Conservation (phyloP, 352 stramenopile species). For the Phytophthora melonis region DNA sequence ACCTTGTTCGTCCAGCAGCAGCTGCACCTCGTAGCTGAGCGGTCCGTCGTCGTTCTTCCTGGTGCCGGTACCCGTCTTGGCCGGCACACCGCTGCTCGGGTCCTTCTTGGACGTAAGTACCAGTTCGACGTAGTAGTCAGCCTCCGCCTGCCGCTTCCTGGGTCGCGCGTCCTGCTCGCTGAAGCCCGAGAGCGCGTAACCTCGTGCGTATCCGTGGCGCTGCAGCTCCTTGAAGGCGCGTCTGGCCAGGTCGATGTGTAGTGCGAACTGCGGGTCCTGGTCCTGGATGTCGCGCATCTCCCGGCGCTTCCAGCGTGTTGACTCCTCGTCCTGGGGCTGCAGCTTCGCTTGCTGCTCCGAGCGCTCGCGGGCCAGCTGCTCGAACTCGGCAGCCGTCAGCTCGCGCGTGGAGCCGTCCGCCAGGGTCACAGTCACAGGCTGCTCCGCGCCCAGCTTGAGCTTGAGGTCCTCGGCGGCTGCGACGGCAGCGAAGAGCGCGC, state of each 20-base stretch:
- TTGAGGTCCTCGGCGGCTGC: conserved; percentile 19
- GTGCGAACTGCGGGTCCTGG: conserved; percentile 57
- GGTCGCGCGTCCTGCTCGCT: conserved; percentile 48
- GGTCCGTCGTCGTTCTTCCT: conserved; percentile 37
- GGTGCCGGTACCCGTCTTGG: conserved; percentile 37
- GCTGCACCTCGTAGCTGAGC: conserved; percentile 53
- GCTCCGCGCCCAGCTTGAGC: conserved; percentile 32
- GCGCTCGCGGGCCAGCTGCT: conserved; percentile 42
- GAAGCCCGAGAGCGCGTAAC: conserved; percentile 63
- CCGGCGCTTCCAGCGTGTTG: conserved; percentile 37
- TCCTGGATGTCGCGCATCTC: conserved; percentile 46
- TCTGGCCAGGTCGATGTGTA: conserved; percentile 55
- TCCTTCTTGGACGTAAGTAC: conserved; percentile 37
- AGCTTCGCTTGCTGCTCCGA: conserved; percentile 44
- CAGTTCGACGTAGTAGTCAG: conserved; percentile 43
- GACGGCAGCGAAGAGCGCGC: background rate
- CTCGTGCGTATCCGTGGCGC: conserved; percentile 64
- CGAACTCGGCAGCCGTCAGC: conserved; percentile 57
- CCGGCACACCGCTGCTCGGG: conserved; percentile 26
- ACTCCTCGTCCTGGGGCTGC: conserved; percentile 34
- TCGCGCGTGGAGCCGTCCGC: conserved; percentile 56
- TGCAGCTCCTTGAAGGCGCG: conserved; percentile 65
- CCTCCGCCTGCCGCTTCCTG: conserved; percentile 17
- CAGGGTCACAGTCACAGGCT: conserved; percentile 48
- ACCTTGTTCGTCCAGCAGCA: conserved; percentile 59